These are phyloP conservation scores for Botryobasidium botryosum DNA, from an alignment of 768 basidiomycete species.

Conservation along the genomic window DNA sequence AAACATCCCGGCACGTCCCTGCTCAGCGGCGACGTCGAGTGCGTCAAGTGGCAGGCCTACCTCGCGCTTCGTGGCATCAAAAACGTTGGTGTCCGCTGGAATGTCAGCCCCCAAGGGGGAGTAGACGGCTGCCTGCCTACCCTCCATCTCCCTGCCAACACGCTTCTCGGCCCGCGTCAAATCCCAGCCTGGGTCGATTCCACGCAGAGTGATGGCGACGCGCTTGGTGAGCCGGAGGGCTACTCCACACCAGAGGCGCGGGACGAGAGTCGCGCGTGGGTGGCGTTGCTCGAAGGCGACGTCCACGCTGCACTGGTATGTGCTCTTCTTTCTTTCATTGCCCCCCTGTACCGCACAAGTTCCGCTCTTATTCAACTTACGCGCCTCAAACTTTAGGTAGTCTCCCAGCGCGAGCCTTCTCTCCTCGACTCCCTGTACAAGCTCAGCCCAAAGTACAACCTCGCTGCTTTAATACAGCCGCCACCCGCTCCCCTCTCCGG, in stretches of 20 bases:
- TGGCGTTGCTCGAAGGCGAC: conserved; percentile 55
- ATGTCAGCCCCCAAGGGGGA: conserved; percentile 52
- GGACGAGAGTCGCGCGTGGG: conserved; percentile 72
- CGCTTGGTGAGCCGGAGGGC: conserved; percentile 34
- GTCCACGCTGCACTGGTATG: conserved; percentile 63
- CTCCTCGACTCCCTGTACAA: not conserved
- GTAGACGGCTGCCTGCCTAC: conserved; percentile 53
- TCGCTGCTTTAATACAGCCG: conserved; percentile 39
- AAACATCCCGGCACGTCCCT: conserved; percentile 9
- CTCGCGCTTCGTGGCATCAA: conserved; percentile 46
- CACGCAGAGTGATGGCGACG: conserved; percentile 14
- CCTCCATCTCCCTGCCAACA: conserved; percentile 38
- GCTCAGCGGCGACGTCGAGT: conserved; percentile 66
- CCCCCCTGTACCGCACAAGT: conserved; percentile 21
- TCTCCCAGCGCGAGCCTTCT: not conserved
- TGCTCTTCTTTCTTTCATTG: conserved; percentile 8
- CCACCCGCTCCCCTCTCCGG: conserved; percentile 59
- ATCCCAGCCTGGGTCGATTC: conserved; percentile 62
- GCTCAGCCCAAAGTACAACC: conserved; percentile 2
- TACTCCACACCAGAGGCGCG: conserved; percentile 40
- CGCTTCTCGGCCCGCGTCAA: conserved; percentile 43
- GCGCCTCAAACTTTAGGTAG: conserved; percentile 16
- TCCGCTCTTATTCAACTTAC: conserved; percentile 27
- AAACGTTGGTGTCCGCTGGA: conserved; percentile 34
- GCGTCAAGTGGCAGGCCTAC: conserved; percentile 82